phyloP scores from a whole-genome alignment of 495 filamentous ascomycete genomes.

The Aspergillus cavernicola region DNA sequence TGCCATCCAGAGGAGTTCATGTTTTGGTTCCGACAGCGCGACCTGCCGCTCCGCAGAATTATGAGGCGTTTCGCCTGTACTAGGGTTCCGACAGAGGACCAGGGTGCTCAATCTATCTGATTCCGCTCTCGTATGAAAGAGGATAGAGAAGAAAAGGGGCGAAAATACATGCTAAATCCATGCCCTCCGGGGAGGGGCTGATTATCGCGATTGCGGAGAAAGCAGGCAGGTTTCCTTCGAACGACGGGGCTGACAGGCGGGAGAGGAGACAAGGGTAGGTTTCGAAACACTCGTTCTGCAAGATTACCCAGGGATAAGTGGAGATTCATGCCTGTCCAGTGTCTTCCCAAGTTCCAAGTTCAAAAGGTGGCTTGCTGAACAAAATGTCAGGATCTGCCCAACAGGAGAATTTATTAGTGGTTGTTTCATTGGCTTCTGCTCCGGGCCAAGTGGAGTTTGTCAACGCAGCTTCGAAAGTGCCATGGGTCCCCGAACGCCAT shows the following conservation, averaged over 20 bases:
- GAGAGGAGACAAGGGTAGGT: constrained; percentile 19
- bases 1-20: not conserved
- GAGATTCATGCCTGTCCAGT: not conserved
- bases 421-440: constrained; percentile 3
- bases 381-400: constrained; percentile 9
- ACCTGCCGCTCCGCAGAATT: not conserved
- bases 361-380: constrained; percentile 23
- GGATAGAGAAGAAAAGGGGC: not conserved
- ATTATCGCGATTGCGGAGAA: constrained; percentile 6
- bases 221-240: constrained; percentile 15
- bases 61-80: not conserved
- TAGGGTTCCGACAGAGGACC: not conserved
- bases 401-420: constrained; percentile 1
- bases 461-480: constrained; percentile 3
- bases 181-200: not conserved
- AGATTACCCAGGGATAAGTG: constrained; percentile 29
- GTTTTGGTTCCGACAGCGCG: not conserved
- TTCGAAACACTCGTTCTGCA: constrained; percentile 18
- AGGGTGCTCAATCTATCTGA: not conserved
- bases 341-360: constrained; percentile 1
- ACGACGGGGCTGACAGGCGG: constrained; percentile 23
- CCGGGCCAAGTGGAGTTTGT: constrained; percentile 16
- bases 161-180: not conserved
- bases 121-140: not conserved
- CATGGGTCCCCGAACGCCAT: constrained; percentile 7